Evolutionary conservation across 2,329 filamentous ascomycete species (phyloP).

Genomic region (Coniella lustricola): DNA sequence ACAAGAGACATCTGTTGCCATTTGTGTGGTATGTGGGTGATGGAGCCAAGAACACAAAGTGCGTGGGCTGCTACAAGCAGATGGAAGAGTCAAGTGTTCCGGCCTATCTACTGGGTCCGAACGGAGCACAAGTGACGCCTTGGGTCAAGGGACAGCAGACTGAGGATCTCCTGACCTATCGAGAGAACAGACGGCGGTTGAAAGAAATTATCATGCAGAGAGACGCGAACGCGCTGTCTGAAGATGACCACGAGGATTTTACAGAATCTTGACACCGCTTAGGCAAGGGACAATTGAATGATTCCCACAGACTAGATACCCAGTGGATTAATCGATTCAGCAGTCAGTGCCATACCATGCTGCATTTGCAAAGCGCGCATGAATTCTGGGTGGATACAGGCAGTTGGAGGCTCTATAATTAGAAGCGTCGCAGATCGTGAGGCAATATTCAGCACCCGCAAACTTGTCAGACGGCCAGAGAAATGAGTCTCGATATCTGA

Average conservation of each 20-base stretch:
- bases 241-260: constrained; percentile 28
- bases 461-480: no score
- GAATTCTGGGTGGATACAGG: no score
- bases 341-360: no score
- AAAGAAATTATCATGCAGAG: constrained; percentile 35
- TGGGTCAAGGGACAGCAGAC: constrained; percentile 44
- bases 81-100: constrained; percentile 27
- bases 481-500: no score
- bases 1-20: constrained; percentile 45
- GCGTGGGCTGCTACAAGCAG: background rate
- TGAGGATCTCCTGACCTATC: constrained; percentile 41
- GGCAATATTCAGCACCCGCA: no score
- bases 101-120: constrained; percentile 42
- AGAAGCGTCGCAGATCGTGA: no score
- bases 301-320: no score
- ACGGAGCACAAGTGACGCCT: constrained; percentile 52
- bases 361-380: no score
- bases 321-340: no score
- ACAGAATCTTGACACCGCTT: no score
- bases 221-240: constrained; percentile 38
- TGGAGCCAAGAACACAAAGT: constrained; percentile 40
- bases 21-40: constrained; percentile 55
- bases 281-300: no score
- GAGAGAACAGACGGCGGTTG: constrained; percentile 37
- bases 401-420: no score